Percentiles rank a stretch among this genome's conserved stretches.
These are phyloP conservation scores for Scheffersomyces spartinae DNA, from an alignment of 805 yeast species.

Conservation along the genomic window DNA sequence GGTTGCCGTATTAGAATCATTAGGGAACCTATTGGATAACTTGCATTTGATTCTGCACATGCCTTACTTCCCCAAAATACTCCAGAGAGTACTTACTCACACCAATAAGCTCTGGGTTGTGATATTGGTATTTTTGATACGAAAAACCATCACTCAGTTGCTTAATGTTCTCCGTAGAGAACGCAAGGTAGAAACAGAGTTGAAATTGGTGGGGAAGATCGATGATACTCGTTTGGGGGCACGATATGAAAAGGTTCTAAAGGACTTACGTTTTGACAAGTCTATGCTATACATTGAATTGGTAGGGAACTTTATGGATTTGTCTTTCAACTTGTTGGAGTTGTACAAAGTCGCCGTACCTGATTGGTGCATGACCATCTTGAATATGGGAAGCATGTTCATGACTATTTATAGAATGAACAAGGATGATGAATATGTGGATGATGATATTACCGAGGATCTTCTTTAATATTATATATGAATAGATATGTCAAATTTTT, in stretches of 20 bases:
- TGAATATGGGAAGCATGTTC: slow-evolving; percentile 31
- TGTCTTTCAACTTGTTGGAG: slow-evolving; percentile 28
- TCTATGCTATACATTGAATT: slow-evolving; percentile 29
- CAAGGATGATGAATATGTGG: slow-evolving; percentile 34
- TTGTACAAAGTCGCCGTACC: slow-evolving; percentile 23
- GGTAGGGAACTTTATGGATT: slow-evolving; percentile 29
- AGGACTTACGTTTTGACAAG: slow-evolving; percentile 31
- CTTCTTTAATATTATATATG: slow-evolving; percentile 12
- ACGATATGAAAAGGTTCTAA: slow-evolving; percentile 27
- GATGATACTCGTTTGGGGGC: slow-evolving; percentile 11
- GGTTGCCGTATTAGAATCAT: slow-evolving; percentile 19
- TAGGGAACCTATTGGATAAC: slow-evolving; percentile 30
- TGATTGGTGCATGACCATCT: slow-evolving; percentile 28
- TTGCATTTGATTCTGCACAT: slow-evolving; percentile 28
- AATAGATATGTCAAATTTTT: neutral
- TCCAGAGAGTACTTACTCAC: slow-evolving; percentile 21
- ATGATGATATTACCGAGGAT: slow-evolving; percentile 32
- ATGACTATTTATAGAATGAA: slow-evolving; percentile 40
- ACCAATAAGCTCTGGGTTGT: slow-evolving; percentile 34
- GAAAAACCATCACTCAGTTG: slow-evolving; percentile 31
- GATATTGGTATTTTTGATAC: slow-evolving; percentile 25
- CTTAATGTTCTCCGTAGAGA: slow-evolving; percentile 28
- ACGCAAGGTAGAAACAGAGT: slow-evolving; percentile 23
- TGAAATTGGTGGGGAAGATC: slow-evolving; percentile 12
- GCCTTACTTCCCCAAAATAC: slow-evolving; percentile 30